Evolutionary conservation across 805 yeast species (phyloP), one percentile per base, ranked within the genome.

Genomic region (Saccharomycopsis capsularis): DNA sequence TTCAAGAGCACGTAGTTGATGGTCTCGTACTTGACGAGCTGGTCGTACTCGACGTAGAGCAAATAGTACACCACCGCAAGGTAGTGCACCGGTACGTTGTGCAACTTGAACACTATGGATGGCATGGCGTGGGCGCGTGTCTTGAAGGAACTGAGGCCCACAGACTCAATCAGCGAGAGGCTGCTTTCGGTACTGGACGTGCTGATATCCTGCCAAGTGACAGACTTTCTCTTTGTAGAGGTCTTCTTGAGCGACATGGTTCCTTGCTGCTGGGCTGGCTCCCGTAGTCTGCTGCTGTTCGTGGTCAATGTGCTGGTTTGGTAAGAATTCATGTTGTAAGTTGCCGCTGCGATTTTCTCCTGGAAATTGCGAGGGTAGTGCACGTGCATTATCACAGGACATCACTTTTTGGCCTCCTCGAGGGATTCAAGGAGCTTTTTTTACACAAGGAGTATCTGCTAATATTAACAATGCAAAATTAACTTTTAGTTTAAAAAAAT

Each of bases 81-180:
- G 9, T 58, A 49, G 44, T 68, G 72, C 50, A 54, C 63, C 18
- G 72, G 72, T 3, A 67, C 43, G 2, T 59, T 45, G 16, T 43
- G 40, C 21, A 47, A n/a, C 4, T 36, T 40, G 35, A 51, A 51
- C 25, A 30, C 4, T 11, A 27, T 18, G 4, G 21, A 36, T 22
- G 39, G 38, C 4, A 40, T 18, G 24, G 27, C 36, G 25, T 23
- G 27, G 19, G 42, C 19, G 4, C 42, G 21, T 19, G 35, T 18
- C 15, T 22, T 18, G 3, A 24, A 6, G 4, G 40, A 21, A 7
- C 18, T 36, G 18, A 7, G 29, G 3, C 3, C 13, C 16, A 30
- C 11, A 22, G 25, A 9, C 3, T 9, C 9, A 16, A 3, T 25
- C 27, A n/a, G 13, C 19, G 36, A 3, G 2, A 24, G 3, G 24